Percentiles rank a stretch among this genome's conserved stretches.
These are phyloP conservation scores for Heliosperma pusillum DNA, from an alignment of 148 eudicot genomes.

Conservation along the genomic window DNA sequence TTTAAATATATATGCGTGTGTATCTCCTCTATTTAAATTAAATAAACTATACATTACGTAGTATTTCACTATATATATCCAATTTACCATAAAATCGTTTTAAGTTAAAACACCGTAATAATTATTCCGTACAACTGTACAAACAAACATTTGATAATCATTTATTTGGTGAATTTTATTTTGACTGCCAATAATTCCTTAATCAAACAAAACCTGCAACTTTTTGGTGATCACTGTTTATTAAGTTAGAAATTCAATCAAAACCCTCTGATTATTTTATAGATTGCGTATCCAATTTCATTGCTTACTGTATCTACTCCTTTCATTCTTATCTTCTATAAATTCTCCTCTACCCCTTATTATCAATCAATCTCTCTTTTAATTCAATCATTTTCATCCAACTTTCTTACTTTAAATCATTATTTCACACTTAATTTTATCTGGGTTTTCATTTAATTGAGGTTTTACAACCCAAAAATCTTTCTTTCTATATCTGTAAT, in stretches of 20 bases:
- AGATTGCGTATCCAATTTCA: not conserved
- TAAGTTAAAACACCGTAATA: no score
- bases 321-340: not conserved
- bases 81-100: no score
- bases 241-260: not conserved
- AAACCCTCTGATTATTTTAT: not conserved
- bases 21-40: no score
- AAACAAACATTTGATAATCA: no score
- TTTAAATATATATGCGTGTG: no score
- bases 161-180: no score
- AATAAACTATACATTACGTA: no score
- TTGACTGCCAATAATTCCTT: not conserved
- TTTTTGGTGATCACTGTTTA: not conserved
- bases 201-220: not conserved
- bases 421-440: not conserved
- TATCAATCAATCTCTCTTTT: not conserved
- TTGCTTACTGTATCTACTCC: not conserved
- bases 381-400: slow-evolving; percentile 1
- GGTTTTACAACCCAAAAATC: not conserved
- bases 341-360: not conserved
- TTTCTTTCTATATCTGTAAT: not conserved
- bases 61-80: no score
- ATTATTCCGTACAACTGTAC: no score
- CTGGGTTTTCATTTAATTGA: not conserved
- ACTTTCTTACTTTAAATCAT: not conserved